Conservation (phyloP, 192 early-diverging fungal species). For the Mortierella antarctica region DNA sequence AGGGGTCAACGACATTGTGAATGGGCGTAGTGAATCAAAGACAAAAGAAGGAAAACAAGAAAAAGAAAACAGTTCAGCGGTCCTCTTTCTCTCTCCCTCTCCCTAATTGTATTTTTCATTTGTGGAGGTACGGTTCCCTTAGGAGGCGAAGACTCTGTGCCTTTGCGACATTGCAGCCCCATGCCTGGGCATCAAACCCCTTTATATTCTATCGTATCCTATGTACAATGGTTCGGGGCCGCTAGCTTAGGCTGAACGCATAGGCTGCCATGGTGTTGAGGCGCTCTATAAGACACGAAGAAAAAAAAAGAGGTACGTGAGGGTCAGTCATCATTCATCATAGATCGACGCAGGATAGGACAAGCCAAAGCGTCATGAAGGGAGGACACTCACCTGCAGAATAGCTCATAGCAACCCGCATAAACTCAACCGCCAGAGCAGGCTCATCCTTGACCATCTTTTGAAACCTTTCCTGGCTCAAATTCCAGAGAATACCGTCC, state of each 20-base stretch:
- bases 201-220: not conserved
- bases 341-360: not conserved
- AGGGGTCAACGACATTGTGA: conserved; percentile 11
- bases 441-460: conserved; percentile 77
- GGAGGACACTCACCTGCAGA: conserved; percentile 66
- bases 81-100: too few species aligned
- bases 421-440: conserved; percentile 77
- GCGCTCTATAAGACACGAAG: conserved; percentile 20
- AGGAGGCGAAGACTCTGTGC: too few species aligned
- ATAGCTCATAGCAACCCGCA: conserved; percentile 79
- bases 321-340: not conserved
- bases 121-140: too few species aligned
- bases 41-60: conserved; percentile 4
- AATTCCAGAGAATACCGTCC: conserved; percentile 79
- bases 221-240: not conserved
- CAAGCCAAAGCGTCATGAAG: not conserved
- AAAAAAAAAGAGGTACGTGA: not conserved
- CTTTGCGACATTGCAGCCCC: too few species aligned
- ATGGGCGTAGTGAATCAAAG: not conserved
- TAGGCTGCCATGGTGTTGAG: conserved; percentile 46
- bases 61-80: not conserved
- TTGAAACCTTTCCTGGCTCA: conserved; percentile 74
- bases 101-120: too few species aligned
- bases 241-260: conserved; percentile 43
- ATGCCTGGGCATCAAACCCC: too few species aligned